Percentiles rank a stretch among this genome's conserved stretches.
Evolutionary conservation across 345 rosid species (phyloP).

Genomic region (Dipteronia dyeriana): DNA sequence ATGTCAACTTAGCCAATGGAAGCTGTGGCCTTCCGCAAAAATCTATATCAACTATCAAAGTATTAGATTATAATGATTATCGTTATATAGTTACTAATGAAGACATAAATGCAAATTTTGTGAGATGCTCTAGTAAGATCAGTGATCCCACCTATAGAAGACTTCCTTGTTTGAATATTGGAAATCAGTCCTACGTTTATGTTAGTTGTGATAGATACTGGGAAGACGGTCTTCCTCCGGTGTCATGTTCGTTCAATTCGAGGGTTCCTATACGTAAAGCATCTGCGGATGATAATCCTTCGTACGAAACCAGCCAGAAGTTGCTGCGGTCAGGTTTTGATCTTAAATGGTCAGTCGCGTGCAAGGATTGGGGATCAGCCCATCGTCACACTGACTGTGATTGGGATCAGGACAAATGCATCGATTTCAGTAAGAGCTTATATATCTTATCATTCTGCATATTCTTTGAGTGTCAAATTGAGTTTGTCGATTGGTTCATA

Average conservation of each 20-base stretch:
- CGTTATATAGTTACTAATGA: no score
- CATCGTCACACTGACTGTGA: no score
- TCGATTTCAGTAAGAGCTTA: no score
- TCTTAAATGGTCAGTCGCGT: constrained; percentile 40
- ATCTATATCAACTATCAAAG: no score
- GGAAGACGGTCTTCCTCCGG: no score
- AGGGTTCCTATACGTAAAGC: constrained; percentile 23
- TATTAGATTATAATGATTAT: no score
- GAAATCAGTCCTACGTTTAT: constrained; percentile 20
- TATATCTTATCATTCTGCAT: no score
- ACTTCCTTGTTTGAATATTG: neutral
- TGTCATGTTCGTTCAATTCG: constrained; percentile 32
- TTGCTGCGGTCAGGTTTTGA: constrained; percentile 43
- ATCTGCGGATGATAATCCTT: neutral
- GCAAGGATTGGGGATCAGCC: constrained; percentile 32
- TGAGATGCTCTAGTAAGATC: constrained; percentile 27
- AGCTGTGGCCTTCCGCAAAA: constrained; percentile 33
- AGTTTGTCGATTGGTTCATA: no score
- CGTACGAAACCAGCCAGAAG: constrained; percentile 28
- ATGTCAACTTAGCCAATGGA: constrained; percentile 38
- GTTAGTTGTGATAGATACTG: constrained; percentile 34
- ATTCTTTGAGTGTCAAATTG: no score
- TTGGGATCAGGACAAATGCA: no score
- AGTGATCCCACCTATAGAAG: neutral
- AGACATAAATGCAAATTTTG: constrained; percentile 36